Evolutionary conservation across 2,329 filamentous ascomycete species (phyloP).

Genomic region (Apiospora kogelbergensis): DNA sequence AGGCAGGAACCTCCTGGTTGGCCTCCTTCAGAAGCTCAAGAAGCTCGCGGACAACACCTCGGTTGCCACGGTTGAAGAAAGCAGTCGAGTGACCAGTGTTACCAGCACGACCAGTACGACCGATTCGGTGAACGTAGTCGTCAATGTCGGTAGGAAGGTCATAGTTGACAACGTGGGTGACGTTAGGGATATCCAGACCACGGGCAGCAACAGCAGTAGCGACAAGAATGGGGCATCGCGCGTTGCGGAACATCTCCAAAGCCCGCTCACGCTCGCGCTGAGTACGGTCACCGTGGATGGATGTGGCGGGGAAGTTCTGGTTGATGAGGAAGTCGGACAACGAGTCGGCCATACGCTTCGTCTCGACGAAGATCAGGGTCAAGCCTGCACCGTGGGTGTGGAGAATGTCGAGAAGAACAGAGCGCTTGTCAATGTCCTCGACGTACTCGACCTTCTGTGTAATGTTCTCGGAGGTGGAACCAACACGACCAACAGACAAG

Average conservation of each 20-base stretch:
- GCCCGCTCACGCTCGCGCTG: constrained; percentile 98
- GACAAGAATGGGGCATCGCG: constrained; percentile 91
- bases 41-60: constrained; percentile 93
- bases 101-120: constrained; percentile 98
- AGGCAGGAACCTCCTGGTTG: constrained; percentile 91
- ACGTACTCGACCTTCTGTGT: constrained; percentile 99
- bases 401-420: constrained; percentile 93
- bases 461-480: constrained; percentile 99
- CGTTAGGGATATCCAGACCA: constrained; percentile 92
- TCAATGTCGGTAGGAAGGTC: constrained; percentile 98
- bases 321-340: constrained; percentile 98
- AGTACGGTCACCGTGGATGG: constrained; percentile 97
- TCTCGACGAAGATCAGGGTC: constrained; percentile 98
- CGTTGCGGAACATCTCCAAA: constrained; percentile 95
- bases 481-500: constrained; percentile 96
- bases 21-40: constrained; percentile 98
- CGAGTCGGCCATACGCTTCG: constrained; percentile 98
- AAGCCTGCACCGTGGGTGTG: constrained; percentile 89
- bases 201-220: constrained; percentile 93
- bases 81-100: constrained; percentile 98
- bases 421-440: constrained; percentile 96
- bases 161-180: constrained; percentile 98
- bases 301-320: constrained; percentile 96
- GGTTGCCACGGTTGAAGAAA: constrained; percentile 99
- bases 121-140: constrained; percentile 98